Evolutionary conservation across 495 filamentous ascomycete species (phyloP).

Genomic region (Evansstolkia leycettana): DNA sequence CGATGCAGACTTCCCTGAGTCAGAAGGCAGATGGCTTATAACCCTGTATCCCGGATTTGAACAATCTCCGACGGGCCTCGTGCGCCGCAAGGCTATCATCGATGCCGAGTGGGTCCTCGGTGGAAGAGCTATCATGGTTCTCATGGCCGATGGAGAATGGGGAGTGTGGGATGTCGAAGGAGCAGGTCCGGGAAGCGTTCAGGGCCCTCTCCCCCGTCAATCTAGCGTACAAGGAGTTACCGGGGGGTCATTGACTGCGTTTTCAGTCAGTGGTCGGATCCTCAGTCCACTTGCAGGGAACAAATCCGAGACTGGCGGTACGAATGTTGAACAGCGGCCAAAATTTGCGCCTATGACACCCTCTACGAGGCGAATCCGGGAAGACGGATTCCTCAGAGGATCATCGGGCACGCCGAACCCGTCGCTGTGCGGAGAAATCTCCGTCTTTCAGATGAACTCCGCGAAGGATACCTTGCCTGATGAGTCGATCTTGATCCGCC

Average conservation of each 20-base stretch:
- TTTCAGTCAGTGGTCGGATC: slow-evolving; percentile 58
- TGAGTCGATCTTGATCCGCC: slow-evolving; percentile 56
- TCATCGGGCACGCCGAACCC: slow-evolving; percentile 15
- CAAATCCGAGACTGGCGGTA: slow-evolving; percentile 23
- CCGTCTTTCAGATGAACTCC: slow-evolving; percentile 37
- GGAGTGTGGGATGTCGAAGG: slow-evolving; percentile 84
- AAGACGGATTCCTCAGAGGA: slow-evolving; percentile 43
- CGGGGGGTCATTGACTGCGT: slow-evolving; percentile 52
- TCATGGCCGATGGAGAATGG: slow-evolving; percentile 83
- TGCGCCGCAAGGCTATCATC: slow-evolving; percentile 61
- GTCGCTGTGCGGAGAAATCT: slow-evolving; percentile 50
- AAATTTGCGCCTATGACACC: slow-evolving; percentile 78
- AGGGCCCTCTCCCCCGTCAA: slow-evolving; percentile 45
- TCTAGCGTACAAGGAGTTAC: slow-evolving; percentile 42
- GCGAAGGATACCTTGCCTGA: slow-evolving; percentile 39
- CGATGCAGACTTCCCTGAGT: slow-evolving; percentile 20
- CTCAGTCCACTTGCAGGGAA: slow-evolving; percentile 24
- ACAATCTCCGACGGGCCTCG: slow-evolving; percentile 21
- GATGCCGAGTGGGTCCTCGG: slow-evolving; percentile 74
- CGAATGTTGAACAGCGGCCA: slow-evolving; percentile 29
- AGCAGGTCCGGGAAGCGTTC: slow-evolving; percentile 39
- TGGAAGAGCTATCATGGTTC: slow-evolving; percentile 60
- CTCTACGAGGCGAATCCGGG: slow-evolving; percentile 51
- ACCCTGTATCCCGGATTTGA: slow-evolving; percentile 59
- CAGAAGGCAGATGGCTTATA: slow-evolving; percentile 47